These are phyloP conservation scores for Termitomyces sp. DNA, from an alignment of 768 basidiomycete genomes.

Conservation along the genomic window DNA sequence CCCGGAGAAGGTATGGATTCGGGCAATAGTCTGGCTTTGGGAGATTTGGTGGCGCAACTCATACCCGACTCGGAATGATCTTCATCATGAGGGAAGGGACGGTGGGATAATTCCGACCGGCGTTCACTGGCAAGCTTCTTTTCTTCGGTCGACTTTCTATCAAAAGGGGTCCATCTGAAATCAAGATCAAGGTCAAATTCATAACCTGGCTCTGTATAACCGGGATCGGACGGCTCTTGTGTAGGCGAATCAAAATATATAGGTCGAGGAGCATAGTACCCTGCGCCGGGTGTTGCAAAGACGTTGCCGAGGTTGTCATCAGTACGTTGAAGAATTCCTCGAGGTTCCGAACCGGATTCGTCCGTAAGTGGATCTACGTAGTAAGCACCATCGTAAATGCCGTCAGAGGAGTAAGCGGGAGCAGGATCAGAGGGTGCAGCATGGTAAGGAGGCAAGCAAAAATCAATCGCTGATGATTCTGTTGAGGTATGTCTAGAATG, in stretches of 20 bases:
- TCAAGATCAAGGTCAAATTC: slow-evolving; percentile 41
- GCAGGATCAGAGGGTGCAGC: slow-evolving; percentile 10
- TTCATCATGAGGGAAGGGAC: not conserved
- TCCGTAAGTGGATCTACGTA: slow-evolving; percentile 15
- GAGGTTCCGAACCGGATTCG: slow-evolving; percentile 15
- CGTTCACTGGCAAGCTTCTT: not conserved
- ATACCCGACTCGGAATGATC: not conserved
- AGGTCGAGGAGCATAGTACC: slow-evolving; percentile 25
- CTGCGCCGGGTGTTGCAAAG: slow-evolving; percentile 52
- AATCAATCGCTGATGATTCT: not conserved
- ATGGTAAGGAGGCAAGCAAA: slow-evolving; percentile 9
- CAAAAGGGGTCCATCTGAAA: slow-evolving; percentile 57
- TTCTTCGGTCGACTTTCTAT: slow-evolving; percentile 22
- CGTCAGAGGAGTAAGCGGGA: slow-evolving; percentile 18
- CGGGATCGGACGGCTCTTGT: slow-evolving; percentile 45
- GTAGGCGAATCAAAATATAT: slow-evolving; percentile 51
- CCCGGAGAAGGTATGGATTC: slow-evolving; percentile 16
- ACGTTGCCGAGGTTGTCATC: slow-evolving; percentile 16
- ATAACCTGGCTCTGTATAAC: slow-evolving; percentile 28
- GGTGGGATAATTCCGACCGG: not conserved
- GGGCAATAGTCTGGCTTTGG: not conserved
- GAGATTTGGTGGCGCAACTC: not conserved
- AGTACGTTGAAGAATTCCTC: not conserved
- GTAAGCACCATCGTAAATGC: slow-evolving; percentile 9
- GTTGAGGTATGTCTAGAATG: not conserved